Evolutionary conservation across 495 filamentous ascomycete species (phyloP).

Genomic region (Hypoxylon fragiforme): DNA sequence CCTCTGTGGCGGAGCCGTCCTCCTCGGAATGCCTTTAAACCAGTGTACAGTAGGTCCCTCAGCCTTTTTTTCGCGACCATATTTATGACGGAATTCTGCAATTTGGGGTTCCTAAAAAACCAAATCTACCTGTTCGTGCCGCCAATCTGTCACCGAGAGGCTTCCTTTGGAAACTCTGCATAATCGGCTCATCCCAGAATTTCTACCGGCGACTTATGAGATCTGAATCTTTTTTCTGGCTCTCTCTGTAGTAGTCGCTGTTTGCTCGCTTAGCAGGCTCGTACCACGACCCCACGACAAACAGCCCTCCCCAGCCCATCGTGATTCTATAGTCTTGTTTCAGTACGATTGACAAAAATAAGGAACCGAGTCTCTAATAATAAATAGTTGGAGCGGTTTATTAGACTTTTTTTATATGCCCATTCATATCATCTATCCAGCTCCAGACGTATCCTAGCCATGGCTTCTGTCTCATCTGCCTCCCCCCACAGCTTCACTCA

Average conservation of each 20-base stretch:
- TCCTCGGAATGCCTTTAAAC: conserved; percentile 20
- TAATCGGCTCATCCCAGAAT: conserved; percentile 6
- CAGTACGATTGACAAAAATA: conserved; percentile 3
- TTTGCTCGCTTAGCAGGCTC: conserved; percentile 26
- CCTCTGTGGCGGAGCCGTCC: conserved; percentile 28
- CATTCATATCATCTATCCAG: background rate
- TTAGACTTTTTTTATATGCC: conserved; percentile 13
- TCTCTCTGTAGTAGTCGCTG: background rate
- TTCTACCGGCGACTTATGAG: conserved; percentile 11
- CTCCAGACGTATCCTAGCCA: conserved; percentile 14
- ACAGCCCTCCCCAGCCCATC: conserved; percentile 6
- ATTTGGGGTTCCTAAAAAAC: conserved; percentile 8
- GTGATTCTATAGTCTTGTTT: background rate
- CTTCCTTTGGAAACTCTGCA: conserved; percentile 11
- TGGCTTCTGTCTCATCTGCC: conserved; percentile 34
- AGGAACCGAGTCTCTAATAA: conserved; percentile 11
- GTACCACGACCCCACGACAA: conserved; percentile 28
- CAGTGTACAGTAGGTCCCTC: conserved; percentile 15
- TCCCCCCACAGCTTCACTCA: conserved; percentile 33
- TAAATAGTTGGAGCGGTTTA: conserved; percentile 20
- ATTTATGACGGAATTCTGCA: conserved; percentile 11
- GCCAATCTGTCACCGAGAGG: conserved; percentile 26
- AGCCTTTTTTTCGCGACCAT: conserved; percentile 7
- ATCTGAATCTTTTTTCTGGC: background rate
- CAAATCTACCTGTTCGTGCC: background rate